These are phyloP conservation scores for Logfia minima DNA, from an alignment of 129 eudicot species.

Conservation along the genomic window DNA sequence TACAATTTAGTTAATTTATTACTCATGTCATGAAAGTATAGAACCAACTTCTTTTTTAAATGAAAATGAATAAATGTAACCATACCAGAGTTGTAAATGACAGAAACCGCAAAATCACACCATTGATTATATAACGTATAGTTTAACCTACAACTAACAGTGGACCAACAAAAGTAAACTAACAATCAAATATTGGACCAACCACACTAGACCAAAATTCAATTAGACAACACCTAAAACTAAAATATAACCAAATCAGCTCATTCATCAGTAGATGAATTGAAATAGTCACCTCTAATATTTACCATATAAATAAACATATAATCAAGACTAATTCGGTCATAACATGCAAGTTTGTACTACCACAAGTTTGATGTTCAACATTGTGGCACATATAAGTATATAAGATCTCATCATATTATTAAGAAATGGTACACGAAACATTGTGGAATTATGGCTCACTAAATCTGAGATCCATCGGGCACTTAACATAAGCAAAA, in stretches of 20 bases:
- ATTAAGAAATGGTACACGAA: background rate
- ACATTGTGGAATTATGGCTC: background rate
- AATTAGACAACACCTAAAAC: background rate
- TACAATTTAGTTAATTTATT: background rate
- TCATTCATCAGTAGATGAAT: background rate
- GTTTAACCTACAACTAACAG: background rate
- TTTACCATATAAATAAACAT: background rate
- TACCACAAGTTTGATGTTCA: conserved; percentile 13
- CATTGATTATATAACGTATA: background rate
- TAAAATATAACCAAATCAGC: background rate
- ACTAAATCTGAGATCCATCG: background rate
- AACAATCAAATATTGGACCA: conserved; percentile 12
- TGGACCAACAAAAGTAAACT: conserved; percentile 17
- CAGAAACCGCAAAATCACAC: background rate
- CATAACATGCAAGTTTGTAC: conserved; percentile 4
- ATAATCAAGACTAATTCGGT: background rate
- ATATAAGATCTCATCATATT: background rate
- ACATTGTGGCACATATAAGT: background rate
- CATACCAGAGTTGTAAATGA: background rate
- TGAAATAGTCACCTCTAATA: background rate
- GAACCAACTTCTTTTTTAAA: background rate
- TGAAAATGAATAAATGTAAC: background rate
- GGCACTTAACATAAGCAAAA: background rate
- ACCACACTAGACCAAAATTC: background rate
- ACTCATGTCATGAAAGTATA: background rate